phyloP scores from a whole-genome alignment of 2,329 filamentous ascomycete species.

The Fusarium globosum region DNA sequence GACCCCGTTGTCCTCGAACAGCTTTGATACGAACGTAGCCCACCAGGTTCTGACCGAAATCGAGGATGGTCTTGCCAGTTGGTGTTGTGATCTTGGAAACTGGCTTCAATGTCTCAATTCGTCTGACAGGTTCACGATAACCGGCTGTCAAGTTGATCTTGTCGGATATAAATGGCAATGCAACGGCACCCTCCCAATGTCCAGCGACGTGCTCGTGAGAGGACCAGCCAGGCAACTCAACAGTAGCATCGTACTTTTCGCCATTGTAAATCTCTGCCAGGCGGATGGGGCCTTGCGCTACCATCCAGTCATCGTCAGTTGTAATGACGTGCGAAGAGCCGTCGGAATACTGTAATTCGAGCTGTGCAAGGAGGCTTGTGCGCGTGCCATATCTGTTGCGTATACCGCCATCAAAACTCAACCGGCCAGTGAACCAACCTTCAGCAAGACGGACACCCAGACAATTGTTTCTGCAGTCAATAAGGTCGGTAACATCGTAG shows the following conservation, averaged over 20 bases:
- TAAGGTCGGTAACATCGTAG: constrained; percentile 59
- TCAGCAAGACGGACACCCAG: constrained; percentile 53
- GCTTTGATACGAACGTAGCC: constrained; percentile 57
- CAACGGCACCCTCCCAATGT: constrained; percentile 27
- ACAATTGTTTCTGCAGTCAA: constrained; percentile 42
- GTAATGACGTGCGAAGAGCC: constrained; percentile 44
- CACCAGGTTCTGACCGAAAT: constrained; percentile 70
- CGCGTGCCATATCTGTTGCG: constrained; percentile 53
- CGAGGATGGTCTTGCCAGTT: constrained; percentile 57
- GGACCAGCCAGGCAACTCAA: constrained; percentile 38
- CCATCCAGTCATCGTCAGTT: constrained; percentile 55
- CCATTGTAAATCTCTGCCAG: constrained; percentile 63
- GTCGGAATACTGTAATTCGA: constrained; percentile 52
- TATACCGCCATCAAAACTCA: constrained; percentile 44
- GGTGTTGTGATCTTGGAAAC: constrained; percentile 48
- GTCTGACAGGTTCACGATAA: constrained; percentile 58
- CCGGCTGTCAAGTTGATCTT: constrained; percentile 50
- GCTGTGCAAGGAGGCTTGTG: constrained; percentile 53
- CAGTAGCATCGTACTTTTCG: constrained; percentile 59
- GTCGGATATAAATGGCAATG: constrained; percentile 18
- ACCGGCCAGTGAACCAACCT: constrained; percentile 60
- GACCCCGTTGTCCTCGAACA: constrained; percentile 51
- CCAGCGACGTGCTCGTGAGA: neutral
- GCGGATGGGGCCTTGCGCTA: constrained; percentile 48
- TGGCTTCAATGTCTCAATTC: constrained; percentile 47